Base-by-base conservation (phyloP, 2,329 filamentous ascomycete species). In the Bretziella fagacearum region DNA sequence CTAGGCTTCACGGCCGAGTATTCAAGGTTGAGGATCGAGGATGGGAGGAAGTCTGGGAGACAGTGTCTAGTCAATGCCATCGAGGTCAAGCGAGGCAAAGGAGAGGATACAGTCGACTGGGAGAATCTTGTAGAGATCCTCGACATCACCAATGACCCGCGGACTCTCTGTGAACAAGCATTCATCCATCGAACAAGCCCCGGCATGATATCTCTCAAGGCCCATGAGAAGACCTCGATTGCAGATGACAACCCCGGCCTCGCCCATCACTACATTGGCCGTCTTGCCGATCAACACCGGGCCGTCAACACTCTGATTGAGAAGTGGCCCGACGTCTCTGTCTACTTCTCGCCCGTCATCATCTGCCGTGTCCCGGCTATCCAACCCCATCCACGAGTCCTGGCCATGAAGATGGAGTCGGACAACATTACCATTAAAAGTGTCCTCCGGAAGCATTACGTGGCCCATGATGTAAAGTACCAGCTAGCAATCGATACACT, bases 401-500 rank as follows among this genome's bases (percentile, higher is more conserved):
- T 37, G 11, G 32, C 35, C 4, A 20, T 11, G 15, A 25, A 7
- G 4, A n/a, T 3, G 2, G 7, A 20, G 13, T 11, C 6, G 11
- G 22, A 44, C 6, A n/a, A 23, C 3, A 30, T 48, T n/a, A 44
- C 39, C 3, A 48, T 48, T 36, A 26, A 27, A 4, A 32, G 36
- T 6, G 40, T 48, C 13, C 39, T 48, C 1, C 8, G 8, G 4
- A 48, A 48, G 30, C 46, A 48, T 27, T 43, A 30, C n/a, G 13
- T 18, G 7, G 5, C 5, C 10, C 13, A n/a, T 4, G 22, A 37
- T 6, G 22, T 26, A 13, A 27, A 39, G 5, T 6, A 13, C 4
- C 10, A 44, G 18, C 18, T 3, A 10, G 17, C 36, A 15, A 23
- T 46, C 23, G 39, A 37, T 11, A 15, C 29, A 6, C 20, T 29